Conservation (phyloP, 768 basidiomycete genomes). For the Mycena albidolilacea region DNA sequence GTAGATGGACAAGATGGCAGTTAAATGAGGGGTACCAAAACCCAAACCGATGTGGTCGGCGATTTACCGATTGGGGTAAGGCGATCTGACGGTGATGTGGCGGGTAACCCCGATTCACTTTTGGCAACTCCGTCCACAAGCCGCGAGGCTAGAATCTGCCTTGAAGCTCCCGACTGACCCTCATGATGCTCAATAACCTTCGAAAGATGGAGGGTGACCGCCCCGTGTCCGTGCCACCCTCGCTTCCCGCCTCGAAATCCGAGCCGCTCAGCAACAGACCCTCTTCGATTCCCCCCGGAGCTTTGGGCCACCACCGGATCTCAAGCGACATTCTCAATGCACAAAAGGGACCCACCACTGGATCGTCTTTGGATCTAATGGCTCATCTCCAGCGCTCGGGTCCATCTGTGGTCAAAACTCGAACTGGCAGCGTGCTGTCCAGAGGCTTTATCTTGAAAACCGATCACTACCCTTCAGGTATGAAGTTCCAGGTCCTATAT, state of each 20-base stretch:
- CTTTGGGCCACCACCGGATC: constrained; percentile 30
- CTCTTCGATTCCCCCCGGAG: constrained; percentile 43
- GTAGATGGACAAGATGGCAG: background rate
- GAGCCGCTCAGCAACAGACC: constrained; percentile 41
- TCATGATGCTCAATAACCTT: constrained; percentile 41
- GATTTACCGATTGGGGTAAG: background rate
- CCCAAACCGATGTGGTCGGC: background rate
- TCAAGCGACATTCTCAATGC: constrained; percentile 22
- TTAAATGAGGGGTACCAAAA: background rate
- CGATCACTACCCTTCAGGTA: constrained; percentile 88
- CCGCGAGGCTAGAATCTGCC: constrained; percentile 22
- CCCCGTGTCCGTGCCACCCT: constrained; percentile 37
- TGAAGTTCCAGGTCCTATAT: constrained; percentile 15
- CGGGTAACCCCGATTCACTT: background rate
- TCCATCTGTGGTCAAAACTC: constrained; percentile 84
- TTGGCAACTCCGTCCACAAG: background rate
- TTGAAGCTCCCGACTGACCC: constrained; percentile 3
- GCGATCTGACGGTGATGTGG: too few relatives aligned
- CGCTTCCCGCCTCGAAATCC: constrained; percentile 35
- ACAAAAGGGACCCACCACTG: constrained; percentile 24
- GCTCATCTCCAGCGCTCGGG: constrained; percentile 75
- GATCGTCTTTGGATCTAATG: constrained; percentile 71
- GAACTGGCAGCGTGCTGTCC: constrained; percentile 86
- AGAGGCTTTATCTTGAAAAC: constrained; percentile 96
- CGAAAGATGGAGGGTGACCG: constrained; percentile 33